Evolutionary conservation across 192 early-diverging fungal species (phyloP).

Genomic region (Entomortierella lignicola): DNA sequence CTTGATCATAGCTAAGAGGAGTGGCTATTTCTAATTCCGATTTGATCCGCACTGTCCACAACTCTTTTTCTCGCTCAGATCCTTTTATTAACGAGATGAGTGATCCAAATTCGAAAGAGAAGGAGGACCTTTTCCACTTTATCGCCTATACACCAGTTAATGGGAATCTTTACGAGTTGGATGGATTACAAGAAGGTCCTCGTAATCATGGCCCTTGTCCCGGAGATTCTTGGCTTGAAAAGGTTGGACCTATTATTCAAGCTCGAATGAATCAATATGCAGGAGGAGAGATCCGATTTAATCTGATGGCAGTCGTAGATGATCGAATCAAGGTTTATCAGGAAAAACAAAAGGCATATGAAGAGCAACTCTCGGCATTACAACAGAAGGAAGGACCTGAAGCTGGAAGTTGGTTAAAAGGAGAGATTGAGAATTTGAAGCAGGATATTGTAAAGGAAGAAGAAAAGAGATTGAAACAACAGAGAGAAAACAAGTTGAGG

Average conservation of each 20-base stretch:
- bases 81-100: constrained; percentile 77
- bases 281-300: constrained; percentile 77
- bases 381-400: constrained; percentile 51
- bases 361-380: constrained; percentile 60
- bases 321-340: constrained; percentile 68
- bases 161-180: constrained; percentile 81
- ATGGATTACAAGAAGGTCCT: constrained; percentile 77
- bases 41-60: constrained; percentile 79
- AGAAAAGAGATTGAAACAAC: constrained; percentile 58
- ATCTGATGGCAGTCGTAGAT: constrained; percentile 81
- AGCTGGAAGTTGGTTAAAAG: constrained; percentile 59
- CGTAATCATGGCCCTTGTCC: constrained; percentile 73
- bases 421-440: constrained; percentile 62
- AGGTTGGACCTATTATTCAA: constrained; percentile 74
- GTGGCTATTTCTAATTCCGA: constrained; percentile 85
- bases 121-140: constrained; percentile 85
- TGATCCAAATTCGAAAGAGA: constrained; percentile 64
- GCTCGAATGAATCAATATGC: constrained; percentile 72
- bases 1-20: constrained; percentile 67
- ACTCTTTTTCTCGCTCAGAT: constrained; percentile 83
- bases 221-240: constrained; percentile 72
- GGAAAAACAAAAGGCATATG: constrained; percentile 60
- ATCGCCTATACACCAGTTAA: constrained; percentile 81
- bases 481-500: constrained; percentile 75
- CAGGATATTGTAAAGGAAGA: constrained; percentile 70